These are phyloP conservation scores for Rhynchosporium graminicola DNA, from an alignment of 2,329 filamentous ascomycete species.

Conservation along the genomic window DNA sequence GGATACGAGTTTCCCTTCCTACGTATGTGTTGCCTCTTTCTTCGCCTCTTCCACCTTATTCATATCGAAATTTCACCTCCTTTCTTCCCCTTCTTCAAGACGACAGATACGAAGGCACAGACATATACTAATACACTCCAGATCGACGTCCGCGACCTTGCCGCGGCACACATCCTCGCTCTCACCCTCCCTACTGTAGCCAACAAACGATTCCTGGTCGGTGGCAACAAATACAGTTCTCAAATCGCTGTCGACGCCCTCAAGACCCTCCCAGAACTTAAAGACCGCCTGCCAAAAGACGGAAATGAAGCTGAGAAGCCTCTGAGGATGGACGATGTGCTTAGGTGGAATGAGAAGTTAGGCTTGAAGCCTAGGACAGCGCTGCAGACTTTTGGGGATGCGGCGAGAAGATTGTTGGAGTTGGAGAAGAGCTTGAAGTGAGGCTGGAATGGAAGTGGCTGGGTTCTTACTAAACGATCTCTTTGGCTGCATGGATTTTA, in stretches of 20 bases:
- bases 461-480: too few relatives aligned
- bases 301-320: constrained; percentile 32
- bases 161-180: constrained; percentile 35
- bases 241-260: constrained; percentile 33
- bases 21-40: constrained; percentile 17
- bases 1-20: constrained; percentile 30
- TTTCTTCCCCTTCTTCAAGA: not conserved
- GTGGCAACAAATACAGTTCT: constrained; percentile 25
- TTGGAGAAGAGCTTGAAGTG: constrained; percentile 22
- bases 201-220: constrained; percentile 32
- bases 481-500: too few relatives aligned
- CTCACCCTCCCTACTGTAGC: constrained; percentile 32
- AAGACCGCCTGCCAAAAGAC: constrained; percentile 35
- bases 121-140: not conserved
- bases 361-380: constrained; percentile 26
- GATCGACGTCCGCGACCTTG: constrained; percentile 39
- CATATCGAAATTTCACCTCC: too few relatives aligned
- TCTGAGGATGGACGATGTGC: constrained; percentile 27
- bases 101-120: not conserved
- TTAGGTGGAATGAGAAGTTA: constrained; percentile 30
- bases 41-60: not conserved
- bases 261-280: constrained; percentile 33
- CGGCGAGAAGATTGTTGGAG: constrained; percentile 35
- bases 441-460: too few relatives aligned
- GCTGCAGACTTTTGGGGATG: constrained; percentile 35